Evolutionary conservation across 306 rosid species (phyloP).

Genomic region (Inga oerstediana): DNA sequence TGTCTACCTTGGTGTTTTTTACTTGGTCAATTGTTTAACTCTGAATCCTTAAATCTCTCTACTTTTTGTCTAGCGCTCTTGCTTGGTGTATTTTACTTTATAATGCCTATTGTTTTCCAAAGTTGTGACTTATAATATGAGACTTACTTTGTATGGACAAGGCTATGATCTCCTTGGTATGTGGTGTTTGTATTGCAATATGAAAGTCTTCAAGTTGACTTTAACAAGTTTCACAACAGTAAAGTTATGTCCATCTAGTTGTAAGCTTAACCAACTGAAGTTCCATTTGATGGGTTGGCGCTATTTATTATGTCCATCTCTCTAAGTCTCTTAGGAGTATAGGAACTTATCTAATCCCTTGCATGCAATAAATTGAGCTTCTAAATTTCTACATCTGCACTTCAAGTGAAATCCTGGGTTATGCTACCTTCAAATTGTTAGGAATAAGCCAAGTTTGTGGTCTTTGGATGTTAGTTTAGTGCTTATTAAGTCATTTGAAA

Average conservation of each 20-base stretch:
- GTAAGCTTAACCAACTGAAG: background rate
- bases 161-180: background rate
- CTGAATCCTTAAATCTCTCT: background rate
- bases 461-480: background rate
- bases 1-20: background rate
- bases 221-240: background rate
- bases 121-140: background rate
- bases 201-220: background rate
- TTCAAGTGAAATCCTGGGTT: background rate
- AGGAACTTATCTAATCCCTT: conserved; percentile 14
- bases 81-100: background rate
- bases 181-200: background rate
- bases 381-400: background rate
- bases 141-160: background rate
- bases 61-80: background rate
- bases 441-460: background rate
- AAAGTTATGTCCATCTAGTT: background rate
- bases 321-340: background rate
- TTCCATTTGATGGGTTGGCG: background rate
- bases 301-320: background rate
- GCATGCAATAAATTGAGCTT: background rate
- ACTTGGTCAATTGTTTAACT: background rate
- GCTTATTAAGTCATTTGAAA: background rate
- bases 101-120: background rate
- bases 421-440: background rate